Evolutionary conservation across 371 early-diverging fungal genomes (phyloP), one percentile per base, ranked within the genome.

Genomic region (Saksenaea vasiformis): DNA sequence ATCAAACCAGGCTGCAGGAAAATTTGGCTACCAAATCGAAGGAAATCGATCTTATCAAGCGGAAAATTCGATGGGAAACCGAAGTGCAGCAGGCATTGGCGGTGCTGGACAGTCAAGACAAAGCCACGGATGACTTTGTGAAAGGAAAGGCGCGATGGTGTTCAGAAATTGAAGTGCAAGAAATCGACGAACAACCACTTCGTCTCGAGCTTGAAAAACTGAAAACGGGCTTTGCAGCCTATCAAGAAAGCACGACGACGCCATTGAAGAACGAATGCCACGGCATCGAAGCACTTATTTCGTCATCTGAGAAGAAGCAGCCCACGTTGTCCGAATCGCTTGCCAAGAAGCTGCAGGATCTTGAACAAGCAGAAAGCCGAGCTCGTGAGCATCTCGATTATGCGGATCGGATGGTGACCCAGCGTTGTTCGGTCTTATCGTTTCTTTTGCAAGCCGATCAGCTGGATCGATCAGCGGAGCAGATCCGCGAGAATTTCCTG

Each of bases 121-220:
- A 27, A 4, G 9, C 28, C 1, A 53, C 76, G 3, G 75, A 72
- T 14, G 26, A 26, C 0, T 79, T 82, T 58, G 60, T 82, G 15
- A 75, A 79, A 34, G 65, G 66, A 8, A 67, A 70, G 11, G 78
- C 74, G 11, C 66, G 77, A 58, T 82, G 83, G 83, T 60, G 66
- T 26, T 39, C 65, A 0, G 64, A 58, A n/a, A 43, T 31, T 0
- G 54, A 58, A 35, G 55, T 56, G n/a, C 22, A 68, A 9, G 64
- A 68, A n/a, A 61, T 68, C 5, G 68, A 71, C 38, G 73, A 71
- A 28, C 54, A 60, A 1, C 55, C 26, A 0, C 62, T 78, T 1
- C 68, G 64, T 7, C 61, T 54, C 17, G 75, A 72, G 4, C 10
- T 34, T 22, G 36, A 36, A n/a, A 15, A 59, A 15, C 55, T 38